Evolutionary conservation across 257 asterid genomes (phyloP).

Genomic region (Jasminum sambac): DNA sequence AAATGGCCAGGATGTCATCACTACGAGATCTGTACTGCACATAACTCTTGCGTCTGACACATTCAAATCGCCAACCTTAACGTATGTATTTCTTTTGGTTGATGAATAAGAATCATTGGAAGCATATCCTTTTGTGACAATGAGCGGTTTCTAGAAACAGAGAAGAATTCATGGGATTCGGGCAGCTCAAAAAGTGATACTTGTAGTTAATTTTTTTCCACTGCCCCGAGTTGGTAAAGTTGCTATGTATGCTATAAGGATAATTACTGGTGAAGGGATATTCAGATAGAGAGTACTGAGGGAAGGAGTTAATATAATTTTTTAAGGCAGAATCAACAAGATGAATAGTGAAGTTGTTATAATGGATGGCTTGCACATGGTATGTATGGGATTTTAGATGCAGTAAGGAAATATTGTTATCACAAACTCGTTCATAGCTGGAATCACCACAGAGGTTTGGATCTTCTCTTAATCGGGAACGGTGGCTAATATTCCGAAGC

Average conservation of each 20-base stretch:
- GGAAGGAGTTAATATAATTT: slow-evolving; percentile 21
- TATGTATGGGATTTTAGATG: slow-evolving; percentile 20
- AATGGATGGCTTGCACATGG: slow-evolving; percentile 33
- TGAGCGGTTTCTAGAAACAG: slow-evolving; percentile 14
- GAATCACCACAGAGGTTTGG: slow-evolving; percentile 20
- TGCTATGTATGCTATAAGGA: neutral
- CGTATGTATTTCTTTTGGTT: slow-evolving; percentile 11
- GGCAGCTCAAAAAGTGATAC: slow-evolving; percentile 17
- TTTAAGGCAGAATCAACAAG: slow-evolving; percentile 26
- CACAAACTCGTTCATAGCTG: slow-evolving; percentile 32
- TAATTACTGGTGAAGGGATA: neutral
- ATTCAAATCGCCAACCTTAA: slow-evolving; percentile 24
- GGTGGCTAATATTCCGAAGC: slow-evolving; percentile 32
- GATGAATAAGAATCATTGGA: neutral
- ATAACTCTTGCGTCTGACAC: neutral
- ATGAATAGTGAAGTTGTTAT: slow-evolving; percentile 29
- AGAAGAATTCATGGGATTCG: slow-evolving; percentile 9
- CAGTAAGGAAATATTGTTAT: slow-evolving; percentile 25
- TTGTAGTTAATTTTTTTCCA: neutral
- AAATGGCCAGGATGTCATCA: slow-evolving; percentile 19
- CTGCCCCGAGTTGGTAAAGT: neutral
- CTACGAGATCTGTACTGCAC: slow-evolving; percentile 19
- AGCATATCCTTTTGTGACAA: neutral
- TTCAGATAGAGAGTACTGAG: neutral
- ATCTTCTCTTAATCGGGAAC: slow-evolving; percentile 34